phyloP scores from a whole-genome alignment of 2,329 filamentous ascomycete species.

The Aspergillus pseudonomiae region DNA sequence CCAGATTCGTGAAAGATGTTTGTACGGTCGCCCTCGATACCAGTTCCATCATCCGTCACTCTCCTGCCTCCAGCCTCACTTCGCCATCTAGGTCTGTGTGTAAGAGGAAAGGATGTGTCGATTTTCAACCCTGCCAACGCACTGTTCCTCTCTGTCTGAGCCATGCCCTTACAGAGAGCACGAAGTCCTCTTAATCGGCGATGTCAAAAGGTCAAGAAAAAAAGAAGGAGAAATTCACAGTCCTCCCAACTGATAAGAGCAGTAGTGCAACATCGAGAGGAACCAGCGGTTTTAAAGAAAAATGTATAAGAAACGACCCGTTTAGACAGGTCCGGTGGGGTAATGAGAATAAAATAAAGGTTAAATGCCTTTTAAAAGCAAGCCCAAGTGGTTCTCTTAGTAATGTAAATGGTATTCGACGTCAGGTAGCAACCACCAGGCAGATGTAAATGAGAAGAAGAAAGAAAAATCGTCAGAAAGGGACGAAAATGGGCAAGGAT shows the following conservation, averaged over 20 bases:
- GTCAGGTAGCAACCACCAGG: neutral
- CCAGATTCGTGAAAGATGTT: constrained; percentile 37
- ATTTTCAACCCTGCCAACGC: constrained; percentile 41
- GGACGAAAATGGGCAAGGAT: constrained; percentile 15
- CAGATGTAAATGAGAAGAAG: constrained; percentile 3
- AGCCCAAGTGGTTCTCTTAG: neutral
- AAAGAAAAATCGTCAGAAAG: constrained; percentile 12
- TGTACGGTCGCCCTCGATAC: constrained; percentile 42
- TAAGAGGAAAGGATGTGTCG: constrained; percentile 41
- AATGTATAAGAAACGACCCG: neutral
- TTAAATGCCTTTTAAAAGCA: neutral
- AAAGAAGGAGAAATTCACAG: neutral
- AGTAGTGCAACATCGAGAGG: neutral
- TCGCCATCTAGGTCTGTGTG: constrained; percentile 29
- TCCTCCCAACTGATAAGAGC: neutral
- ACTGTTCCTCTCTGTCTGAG: constrained; percentile 37
- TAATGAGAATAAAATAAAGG: neutral
- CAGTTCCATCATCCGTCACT: constrained; percentile 33
- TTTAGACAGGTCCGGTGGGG: neutral
- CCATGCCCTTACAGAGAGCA: constrained; percentile 40
- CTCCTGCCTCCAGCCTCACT: constrained; percentile 29
- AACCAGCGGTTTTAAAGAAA: neutral
- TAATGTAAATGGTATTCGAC: constrained; percentile 1
- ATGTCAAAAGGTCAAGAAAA: neutral
- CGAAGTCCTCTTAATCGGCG: constrained; percentile 8